A percentile compares a stretch with the other conserved stretches of the same genome.
These are phyloP conservation scores for Naumovozyma baii DNA, from an alignment of 805 yeast genomes.

Conservation along the genomic window DNA sequence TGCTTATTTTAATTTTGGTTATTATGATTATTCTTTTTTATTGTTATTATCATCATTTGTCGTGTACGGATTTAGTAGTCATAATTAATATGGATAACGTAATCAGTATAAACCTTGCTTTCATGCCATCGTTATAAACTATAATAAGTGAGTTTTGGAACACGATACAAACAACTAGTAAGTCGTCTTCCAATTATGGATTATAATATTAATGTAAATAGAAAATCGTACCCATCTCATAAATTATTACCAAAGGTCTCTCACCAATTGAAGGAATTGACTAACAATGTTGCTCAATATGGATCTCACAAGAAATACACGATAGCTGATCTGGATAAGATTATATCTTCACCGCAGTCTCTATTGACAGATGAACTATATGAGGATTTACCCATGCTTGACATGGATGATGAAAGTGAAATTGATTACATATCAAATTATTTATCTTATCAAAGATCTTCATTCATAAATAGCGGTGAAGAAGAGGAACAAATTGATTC, in stretches of 20 bases:
- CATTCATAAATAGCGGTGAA: background rate
- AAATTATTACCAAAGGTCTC: background rate
- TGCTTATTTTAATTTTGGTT: too few relatives aligned
- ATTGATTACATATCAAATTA: constrained; percentile 37
- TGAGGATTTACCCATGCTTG: constrained; percentile 41
- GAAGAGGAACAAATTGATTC: background rate
- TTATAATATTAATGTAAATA: too few relatives aligned
- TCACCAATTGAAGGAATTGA: background rate
- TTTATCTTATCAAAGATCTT: constrained; percentile 24
- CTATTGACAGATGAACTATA: constrained; percentile 13
- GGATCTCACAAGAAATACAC: constrained; percentile 2
- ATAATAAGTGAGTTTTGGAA: too few relatives aligned
- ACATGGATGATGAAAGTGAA: constrained; percentile 38
- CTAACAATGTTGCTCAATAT: background rate
- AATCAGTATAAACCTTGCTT: too few relatives aligned
- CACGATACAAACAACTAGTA: too few relatives aligned
- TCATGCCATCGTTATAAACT: too few relatives aligned
- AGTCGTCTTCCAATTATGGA: too few relatives aligned
- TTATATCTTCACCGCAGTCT: too few relatives aligned
- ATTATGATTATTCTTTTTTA: too few relatives aligned
- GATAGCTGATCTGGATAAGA: constrained; percentile 2
- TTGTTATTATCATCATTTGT: too few relatives aligned
- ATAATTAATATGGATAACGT: background rate
- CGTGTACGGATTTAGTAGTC: too few relatives aligned
- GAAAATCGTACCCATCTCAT: too few relatives aligned